phyloP scores from a whole-genome alignment of 345 rosid genomes.

The Clausena lansium region DNA sequence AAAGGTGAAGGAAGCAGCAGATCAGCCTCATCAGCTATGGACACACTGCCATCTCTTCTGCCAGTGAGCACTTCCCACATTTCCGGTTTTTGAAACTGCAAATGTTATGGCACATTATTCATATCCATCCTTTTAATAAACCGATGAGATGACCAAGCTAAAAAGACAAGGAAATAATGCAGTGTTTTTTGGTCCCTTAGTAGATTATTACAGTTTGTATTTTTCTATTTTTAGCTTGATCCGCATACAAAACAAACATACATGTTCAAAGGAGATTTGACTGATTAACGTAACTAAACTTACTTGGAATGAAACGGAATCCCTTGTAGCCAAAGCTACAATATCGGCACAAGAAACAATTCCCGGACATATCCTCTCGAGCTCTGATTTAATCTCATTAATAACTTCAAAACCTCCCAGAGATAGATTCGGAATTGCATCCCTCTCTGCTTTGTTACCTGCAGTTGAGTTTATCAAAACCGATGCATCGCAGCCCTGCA shows the following conservation, averaged over 20 bases:
- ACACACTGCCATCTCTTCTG: slow-evolving; percentile 65
- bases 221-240: too few species aligned
- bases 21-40: slow-evolving; percentile 36
- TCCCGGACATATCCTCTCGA: slow-evolving; percentile 57
- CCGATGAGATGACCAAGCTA: neutral
- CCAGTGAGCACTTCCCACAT: slow-evolving; percentile 75
- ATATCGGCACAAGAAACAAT: slow-evolving; percentile 70
- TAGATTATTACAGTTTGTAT: too few species aligned
- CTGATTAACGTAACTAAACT: neutral
- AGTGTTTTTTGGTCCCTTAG: too few species aligned
- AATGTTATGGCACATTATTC: neutral
- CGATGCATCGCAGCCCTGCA: slow-evolving; percentile 74
- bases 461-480: slow-evolving; percentile 43
- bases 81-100: slow-evolving; percentile 39
- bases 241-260: too few species aligned
- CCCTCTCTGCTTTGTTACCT: slow-evolving; percentile 44
- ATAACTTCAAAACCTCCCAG: slow-evolving; percentile 51
- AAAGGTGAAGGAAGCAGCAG: slow-evolving; percentile 58
- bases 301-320: slow-evolving; percentile 52
- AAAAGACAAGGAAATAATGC: too few species aligned
- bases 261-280: too few species aligned
- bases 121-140: neutral
- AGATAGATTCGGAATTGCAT: slow-evolving; percentile 48
- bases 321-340: slow-evolving; percentile 54
- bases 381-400: slow-evolving; percentile 49